Evolutionary conservation across 257 asterid genomes (phyloP).

Genomic region (Ophiorrhiza pumila): DNA sequence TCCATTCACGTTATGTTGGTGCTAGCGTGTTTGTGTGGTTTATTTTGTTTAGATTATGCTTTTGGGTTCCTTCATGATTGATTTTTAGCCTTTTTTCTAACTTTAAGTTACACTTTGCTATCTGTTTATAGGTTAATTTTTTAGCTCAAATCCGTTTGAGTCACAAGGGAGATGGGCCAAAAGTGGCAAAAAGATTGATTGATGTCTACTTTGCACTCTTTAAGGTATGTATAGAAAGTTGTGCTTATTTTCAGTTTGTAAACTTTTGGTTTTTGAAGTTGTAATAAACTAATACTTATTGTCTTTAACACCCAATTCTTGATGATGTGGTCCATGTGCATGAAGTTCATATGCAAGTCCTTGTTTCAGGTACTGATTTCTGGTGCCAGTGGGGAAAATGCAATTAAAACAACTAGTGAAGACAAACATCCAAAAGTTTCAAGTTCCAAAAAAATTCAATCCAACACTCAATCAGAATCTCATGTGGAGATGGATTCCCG

Average conservation of each 20-base stretch:
- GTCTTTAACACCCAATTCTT: neutral
- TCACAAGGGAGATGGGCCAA: slow-evolving; percentile 91
- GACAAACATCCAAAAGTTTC: slow-evolving; percentile 34
- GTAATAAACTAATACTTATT: neutral
- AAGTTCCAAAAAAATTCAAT: slow-evolving; percentile 41
- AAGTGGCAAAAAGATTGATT: slow-evolving; percentile 82
- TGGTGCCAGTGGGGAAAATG: slow-evolving; percentile 45
- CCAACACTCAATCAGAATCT: slow-evolving; percentile 40
- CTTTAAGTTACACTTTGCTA: too few relatives aligned
- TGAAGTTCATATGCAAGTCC: neutral
- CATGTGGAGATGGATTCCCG: slow-evolving; percentile 97
- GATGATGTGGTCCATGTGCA: neutral
- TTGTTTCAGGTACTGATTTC: slow-evolving; percentile 74
- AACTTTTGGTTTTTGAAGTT: neutral
- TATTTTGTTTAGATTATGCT: too few relatives aligned
- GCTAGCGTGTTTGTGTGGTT: neutral
- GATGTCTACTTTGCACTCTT: slow-evolving; percentile 92
- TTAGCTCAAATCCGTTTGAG: slow-evolving; percentile 81
- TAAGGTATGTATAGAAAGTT: slow-evolving; percentile 52
- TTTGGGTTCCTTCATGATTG: neutral
- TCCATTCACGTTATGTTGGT: too few relatives aligned
- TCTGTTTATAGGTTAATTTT: slow-evolving; percentile 66
- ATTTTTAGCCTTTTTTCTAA: slow-evolving; percentile 1
- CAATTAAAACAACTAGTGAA: slow-evolving; percentile 27
- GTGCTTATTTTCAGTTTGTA: neutral